Evolutionary conservation across 306 rosid genomes (phyloP), one percentile per base, ranked within the genome.

Genomic region (Neltuma alba): DNA sequence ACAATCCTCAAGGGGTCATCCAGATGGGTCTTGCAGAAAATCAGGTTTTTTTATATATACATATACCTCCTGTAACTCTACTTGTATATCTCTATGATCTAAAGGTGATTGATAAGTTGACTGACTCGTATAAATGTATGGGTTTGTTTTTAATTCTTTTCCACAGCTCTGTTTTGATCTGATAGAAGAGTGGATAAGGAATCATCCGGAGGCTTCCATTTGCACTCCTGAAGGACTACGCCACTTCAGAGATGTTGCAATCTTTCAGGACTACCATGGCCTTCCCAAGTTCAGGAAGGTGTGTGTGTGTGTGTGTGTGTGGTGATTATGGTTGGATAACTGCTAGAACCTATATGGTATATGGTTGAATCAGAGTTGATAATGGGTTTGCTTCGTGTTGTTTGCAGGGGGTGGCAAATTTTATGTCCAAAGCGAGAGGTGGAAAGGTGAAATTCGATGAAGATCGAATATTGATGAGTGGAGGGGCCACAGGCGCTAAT

Each of bases 1-100:
- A 83, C 1, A 90, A 90, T 40, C 88, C 88, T 1, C 44, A 21
- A 0, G 94, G 94, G 1, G 92, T 90, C 33, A 77, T 90, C 73
- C 94, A 90, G 62, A 88, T 90, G 94, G 94, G 94, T 44, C 89
- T 90, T 11, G 91, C 94, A 23, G 94, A 90, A 77, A 90, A 90
- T 16, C 94, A 82, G 92, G 94, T 65, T 1, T 14, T 28, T 2
- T 30, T 13, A 27, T 42, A 15, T 12, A n/a, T n/a, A n/a, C n/a
- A n/a, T n/a, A n/a, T n/a, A n/a, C n/a, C n/a, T n/a, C n/a, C n/a
- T n/a, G n/a, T n/a, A n/a, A n/a, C n/a, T n/a, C n/a, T n/a, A n/a
- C n/a, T n/a, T n/a, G n/a, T n/a, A n/a, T n/a, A n/a, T n/a, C n/a
- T 9, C 48, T 14, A 31, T 11, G 45, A 69, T 23, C 25, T 7